phyloP scores from a whole-genome alignment of 1,284 basidiomycete species.

The Phenoliferia sp. region DNA sequence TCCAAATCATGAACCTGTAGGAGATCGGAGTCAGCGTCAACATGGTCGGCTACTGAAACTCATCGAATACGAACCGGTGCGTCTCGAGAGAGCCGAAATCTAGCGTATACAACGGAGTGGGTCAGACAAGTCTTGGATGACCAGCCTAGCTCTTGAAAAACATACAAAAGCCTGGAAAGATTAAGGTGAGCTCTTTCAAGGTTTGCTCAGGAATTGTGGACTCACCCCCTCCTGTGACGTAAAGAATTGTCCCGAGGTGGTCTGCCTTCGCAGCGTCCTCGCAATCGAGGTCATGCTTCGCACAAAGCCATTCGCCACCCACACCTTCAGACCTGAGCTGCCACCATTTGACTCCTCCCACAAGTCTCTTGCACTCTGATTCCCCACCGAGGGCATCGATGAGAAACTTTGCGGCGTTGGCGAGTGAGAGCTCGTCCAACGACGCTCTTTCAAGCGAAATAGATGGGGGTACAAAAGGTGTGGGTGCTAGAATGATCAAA shows the following conservation, averaged over 20 bases:
- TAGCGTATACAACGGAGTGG: no score
- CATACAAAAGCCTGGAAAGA: no score
- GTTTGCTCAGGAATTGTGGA: no score
- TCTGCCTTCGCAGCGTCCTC: not conserved
- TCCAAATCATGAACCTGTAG: not conserved
- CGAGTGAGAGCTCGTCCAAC: not conserved
- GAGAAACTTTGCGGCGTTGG: not conserved
- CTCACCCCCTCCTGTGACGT: not conserved
- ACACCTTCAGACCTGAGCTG: not conserved
- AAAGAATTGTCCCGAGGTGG: not conserved
- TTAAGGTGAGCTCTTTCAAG: no score
- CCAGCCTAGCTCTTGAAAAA: no score
- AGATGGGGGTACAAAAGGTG: not conserved
- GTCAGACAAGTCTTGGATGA: no score
- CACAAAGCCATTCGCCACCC: not conserved
- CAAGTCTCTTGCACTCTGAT: not conserved
- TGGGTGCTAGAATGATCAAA: not conserved
- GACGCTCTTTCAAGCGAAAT: not conserved
- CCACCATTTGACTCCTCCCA: not conserved
- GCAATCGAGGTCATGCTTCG: not conserved
- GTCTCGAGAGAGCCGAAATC: not conserved
- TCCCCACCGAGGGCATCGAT: not conserved
- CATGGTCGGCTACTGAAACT: no score
- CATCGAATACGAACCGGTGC: no score
- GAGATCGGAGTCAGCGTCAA: no score